A percentile compares a stretch with the other conserved stretches of the same genome.
Evolutionary conservation across 78 protist genomes (phyloP).

Genomic region (Polysphondylium violaceum): DNA sequence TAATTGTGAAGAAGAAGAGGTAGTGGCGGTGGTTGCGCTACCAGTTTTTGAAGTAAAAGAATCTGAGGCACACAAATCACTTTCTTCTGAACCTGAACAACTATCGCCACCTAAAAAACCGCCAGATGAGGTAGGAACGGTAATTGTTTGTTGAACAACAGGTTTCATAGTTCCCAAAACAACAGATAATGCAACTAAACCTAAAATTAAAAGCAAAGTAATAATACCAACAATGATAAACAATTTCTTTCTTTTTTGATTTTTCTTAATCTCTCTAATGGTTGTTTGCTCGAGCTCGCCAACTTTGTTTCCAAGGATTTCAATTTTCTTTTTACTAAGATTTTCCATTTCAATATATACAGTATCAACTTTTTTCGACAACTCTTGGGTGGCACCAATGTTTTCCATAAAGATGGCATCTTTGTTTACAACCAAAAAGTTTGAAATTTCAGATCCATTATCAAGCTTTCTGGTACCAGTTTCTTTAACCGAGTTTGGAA

Average conservation of each 20-base stretch:
- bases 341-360: slow-evolving; percentile 55
- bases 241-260: slow-evolving; percentile 49
- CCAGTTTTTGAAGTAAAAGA: too few species aligned
- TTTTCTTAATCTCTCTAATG: slow-evolving; percentile 35
- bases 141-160: background rate
- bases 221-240: slow-evolving; percentile 45
- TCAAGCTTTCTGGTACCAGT: slow-evolving; percentile 44
- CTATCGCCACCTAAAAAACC: slow-evolving; percentile 9
- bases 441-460: slow-evolving; percentile 27
- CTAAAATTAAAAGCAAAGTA: slow-evolving; percentile 16
- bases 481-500: slow-evolving; percentile 73
- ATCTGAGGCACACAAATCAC: too few species aligned
- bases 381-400: slow-evolving; percentile 84
- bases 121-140: background rate
- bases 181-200: slow-evolving; percentile 29
- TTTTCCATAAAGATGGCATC: slow-evolving; percentile 79
- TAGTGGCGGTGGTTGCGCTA: too few species aligned
- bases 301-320: slow-evolving; percentile 34
- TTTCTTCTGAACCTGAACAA: too few species aligned
- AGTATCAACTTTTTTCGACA: slow-evolving; percentile 55
- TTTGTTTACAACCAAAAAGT: slow-evolving; percentile 81
- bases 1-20: too few species aligned
- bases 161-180: slow-evolving; percentile 32
- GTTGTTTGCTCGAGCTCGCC: slow-evolving; percentile 46
- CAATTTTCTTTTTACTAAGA: slow-evolving; percentile 36